Evolutionary conservation across 2,329 filamentous ascomycete species (phyloP), one percentile per base, ranked within the genome.

Genomic region (Sclerotinia glacialis): DNA sequence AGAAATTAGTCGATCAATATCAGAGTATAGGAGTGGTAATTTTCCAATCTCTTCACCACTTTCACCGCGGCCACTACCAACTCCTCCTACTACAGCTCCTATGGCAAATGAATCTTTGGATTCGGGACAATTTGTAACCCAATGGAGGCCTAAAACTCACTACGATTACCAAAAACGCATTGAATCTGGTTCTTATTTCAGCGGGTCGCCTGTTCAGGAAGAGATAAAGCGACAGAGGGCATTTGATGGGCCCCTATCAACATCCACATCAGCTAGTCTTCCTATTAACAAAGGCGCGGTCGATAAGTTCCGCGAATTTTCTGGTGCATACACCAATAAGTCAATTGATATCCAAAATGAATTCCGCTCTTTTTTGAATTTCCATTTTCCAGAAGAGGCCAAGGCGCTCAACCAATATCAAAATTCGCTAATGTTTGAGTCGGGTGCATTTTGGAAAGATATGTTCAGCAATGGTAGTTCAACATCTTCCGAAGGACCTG

Each of bases 291-390:
- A 44, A 28, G 31, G 23, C 16, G 21, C 44, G 12, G 18, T 55
- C 2, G 37, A 69, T 31, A 73, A 69, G 52, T 71, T 74, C 40
- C 31, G 71, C 21, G 65, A 71, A 9, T 73, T 76, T 44, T 65
- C 66, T 28, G 66, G 68, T 28, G 42, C 60, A 12, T 69, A 69
- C 42, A n/a, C 70, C n/a, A 68, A 58, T 37, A 72, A 69, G 46
- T 81, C 84, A 0, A 79, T 87, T 4, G 78, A 79, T 0, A 77
- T 85, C 7, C 86, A 89, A 69, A 87, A 88, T 71, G 80, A 81
- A 0, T 75, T 89, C 21, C 81, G 86, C 3, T 80, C 80, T 21
- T 74, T 86, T 4, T 78, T 89, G 0, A 81, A 79, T 58, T 74
- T 77, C 2, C 80, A 83, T 67, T 85, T 87, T 62, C 81, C 83